Evolutionary conservation across 768 basidiomycete species (phyloP), one percentile per base, ranked within the genome.

Genomic region (Dentipellis fragilis): DNA sequence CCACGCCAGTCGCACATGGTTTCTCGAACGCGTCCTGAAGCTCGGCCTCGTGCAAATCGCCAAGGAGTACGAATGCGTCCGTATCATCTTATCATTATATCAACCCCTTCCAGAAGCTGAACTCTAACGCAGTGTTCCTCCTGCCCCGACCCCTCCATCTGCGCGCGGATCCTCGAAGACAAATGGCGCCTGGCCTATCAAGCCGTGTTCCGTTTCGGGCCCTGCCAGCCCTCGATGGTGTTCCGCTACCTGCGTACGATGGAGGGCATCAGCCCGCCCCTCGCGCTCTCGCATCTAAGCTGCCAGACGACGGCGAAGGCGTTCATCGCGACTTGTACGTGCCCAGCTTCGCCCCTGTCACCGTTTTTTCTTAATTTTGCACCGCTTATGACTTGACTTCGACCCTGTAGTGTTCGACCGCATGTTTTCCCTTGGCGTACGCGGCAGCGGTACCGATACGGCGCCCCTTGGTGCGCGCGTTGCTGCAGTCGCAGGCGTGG

Each of bases 31-130:
- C 17, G 87, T 97, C 14, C 75, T 96, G 59, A 96, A 96, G 67
- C 81, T 97, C 10, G 91, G 92, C 1, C 73, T 92, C 40, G 87
- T 88, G 0, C 80, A 85, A 59, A 78, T 95, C 21, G 81, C 89
- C n/a, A 93, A 94, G 67, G 93, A 96, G 64, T 96, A 96, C 64
- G 86, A 89, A 80, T 96, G 94, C 65, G 91, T 93, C 66, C 60
- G 82, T 72, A 36, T 48, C n/a, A 19, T 21, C 29, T 29, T 49
- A 50, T 29, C 10, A 29, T 4, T 34, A 7, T 21, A 46, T 42
- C 11, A 9, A 39, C 52, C 46, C 39, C 5, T 12, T 38, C 38
- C 52, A 12, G 48, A 34, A 17, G 21, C 52, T 45, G 54, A 55
- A 6, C 40, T 48, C 42, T 45, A 52, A 16, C 9, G 11, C 63